These are phyloP conservation scores for Globisporangium yorkense DNA, from an alignment of 352 stramenopile species.

Conservation along the genomic window DNA sequence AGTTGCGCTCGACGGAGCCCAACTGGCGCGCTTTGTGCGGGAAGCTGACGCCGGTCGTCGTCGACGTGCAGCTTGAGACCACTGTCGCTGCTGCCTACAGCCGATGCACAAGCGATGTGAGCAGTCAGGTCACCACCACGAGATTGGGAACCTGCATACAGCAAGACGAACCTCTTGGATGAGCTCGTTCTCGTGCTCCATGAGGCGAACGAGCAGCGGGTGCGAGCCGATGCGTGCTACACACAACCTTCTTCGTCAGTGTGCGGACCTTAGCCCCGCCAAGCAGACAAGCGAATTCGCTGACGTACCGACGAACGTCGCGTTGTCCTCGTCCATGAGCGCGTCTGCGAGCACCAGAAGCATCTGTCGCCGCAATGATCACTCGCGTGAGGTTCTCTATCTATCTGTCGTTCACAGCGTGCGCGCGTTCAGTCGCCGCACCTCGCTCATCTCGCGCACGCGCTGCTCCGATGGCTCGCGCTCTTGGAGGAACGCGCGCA, in stretches of 20 bases:
- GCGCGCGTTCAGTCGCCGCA: conserved; percentile 4
- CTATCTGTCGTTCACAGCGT: too few relatives aligned
- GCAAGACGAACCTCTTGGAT: conserved; percentile 53
- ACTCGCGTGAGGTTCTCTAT: neutral
- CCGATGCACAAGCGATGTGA: neutral
- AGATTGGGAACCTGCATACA: neutral
- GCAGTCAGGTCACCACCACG: neutral
- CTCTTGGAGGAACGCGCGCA: conserved; percentile 39
- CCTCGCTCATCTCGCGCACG: conserved; percentile 33
- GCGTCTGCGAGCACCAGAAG: conserved; percentile 46
- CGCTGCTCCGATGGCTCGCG: conserved; percentile 21
- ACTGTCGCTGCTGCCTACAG: conserved; percentile 54
- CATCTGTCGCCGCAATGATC: conserved; percentile 11
- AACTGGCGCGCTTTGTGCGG: conserved; percentile 56
- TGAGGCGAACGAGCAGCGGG: conserved; percentile 57
- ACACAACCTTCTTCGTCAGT: too few relatives aligned
- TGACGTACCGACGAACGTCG: conserved; percentile 57
- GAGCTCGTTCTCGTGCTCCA: conserved; percentile 70
- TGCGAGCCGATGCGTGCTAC: conserved; percentile 63
- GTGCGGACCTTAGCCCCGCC: neutral
- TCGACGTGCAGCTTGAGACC: conserved; percentile 59
- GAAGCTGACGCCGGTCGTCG: conserved; percentile 63
- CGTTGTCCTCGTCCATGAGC: conserved; percentile 77
- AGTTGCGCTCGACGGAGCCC: conserved; percentile 43
- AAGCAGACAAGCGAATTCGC: too few relatives aligned